Evolutionary conservation across 1,284 basidiomycete genomes (phyloP).

Genomic region (Apiotrichum siamense): DNA sequence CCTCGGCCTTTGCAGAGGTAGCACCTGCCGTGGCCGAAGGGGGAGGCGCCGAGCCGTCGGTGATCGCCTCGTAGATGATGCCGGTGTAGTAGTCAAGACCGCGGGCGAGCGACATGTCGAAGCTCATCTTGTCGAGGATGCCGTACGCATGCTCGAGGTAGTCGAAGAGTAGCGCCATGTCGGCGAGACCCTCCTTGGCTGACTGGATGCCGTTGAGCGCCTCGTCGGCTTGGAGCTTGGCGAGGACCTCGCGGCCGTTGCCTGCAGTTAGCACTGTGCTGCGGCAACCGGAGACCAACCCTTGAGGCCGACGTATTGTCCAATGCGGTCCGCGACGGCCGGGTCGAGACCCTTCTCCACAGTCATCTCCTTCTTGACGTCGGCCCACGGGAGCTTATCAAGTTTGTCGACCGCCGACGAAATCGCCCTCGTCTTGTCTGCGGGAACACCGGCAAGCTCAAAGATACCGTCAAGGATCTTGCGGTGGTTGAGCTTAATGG

Average conservation of each 20-base stretch:
- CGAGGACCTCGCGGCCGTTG: constrained; percentile 65
- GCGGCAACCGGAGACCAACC: constrained; percentile 51
- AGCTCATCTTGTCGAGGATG: constrained; percentile 78
- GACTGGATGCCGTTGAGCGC: constrained; percentile 63
- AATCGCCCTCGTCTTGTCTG: constrained; percentile 86
- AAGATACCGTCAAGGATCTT: constrained; percentile 98
- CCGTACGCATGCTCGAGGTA: constrained; percentile 71
- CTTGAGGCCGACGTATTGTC: constrained; percentile 92
- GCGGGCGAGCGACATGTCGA: constrained; percentile 92
- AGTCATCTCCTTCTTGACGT: constrained; percentile 94
- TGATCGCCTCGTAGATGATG: constrained; percentile 95
- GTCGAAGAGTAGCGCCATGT: constrained; percentile 82
- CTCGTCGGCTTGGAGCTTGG: constrained; percentile 63
- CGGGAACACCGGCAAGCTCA: constrained; percentile 88
- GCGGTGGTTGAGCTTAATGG: constrained; percentile 94
- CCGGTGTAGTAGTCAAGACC: constrained; percentile 99
- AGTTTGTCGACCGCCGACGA: constrained; percentile 98
- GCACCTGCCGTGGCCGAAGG: constrained; percentile 57
- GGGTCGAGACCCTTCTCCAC: constrained; percentile 85
- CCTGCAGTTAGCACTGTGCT: constrained; percentile 23
- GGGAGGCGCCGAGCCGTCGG: constrained; percentile 87
- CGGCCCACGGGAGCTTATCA: constrained; percentile 89
- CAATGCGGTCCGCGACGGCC: constrained; percentile 86
- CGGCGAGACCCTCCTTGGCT: constrained; percentile 79
- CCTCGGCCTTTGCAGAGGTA: constrained; percentile 33